Evolutionary conservation across 2,329 filamentous ascomycete species (phyloP), one percentile per base, ranked within the genome.

Genomic region (Aurifilum marmelostoma): DNA sequence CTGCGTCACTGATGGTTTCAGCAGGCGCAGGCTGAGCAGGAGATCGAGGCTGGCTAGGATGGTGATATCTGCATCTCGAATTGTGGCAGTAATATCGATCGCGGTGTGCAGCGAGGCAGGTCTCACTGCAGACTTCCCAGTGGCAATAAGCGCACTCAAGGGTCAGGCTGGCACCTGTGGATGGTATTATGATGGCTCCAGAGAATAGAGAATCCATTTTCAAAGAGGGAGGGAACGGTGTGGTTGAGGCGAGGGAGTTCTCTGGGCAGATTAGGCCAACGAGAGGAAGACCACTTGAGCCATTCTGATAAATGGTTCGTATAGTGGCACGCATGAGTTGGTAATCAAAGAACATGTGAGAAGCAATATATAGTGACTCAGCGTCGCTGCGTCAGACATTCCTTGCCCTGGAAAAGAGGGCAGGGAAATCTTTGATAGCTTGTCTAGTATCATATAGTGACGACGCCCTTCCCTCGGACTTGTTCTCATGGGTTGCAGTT

Each of bases 21-120:
- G 52, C 1, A 18, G 24, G 11, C 9, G 4, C 52, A 29, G 52
- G 52, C 52, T 18, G 12, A 32, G 14, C 5, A 18, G 32, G 34
- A 1, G 34, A 9, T 18, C 12, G 52, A 1, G 27, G n/a, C 6
- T 52, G 60, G 16, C 8, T 14, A 14, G 63, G 59, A 4, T 21
- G 12, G 41, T 67, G 65, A 34, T 63, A 67, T 14, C 29, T 8
- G 12, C 68, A 69, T 2, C 6, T 6, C 0, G 32, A n/a, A 52
- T 69, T 69, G 32, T 67, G 68, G 54, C 68, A 69, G 34, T 21
- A 9, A 34, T 67, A 69, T 14, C 21, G n/a, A 5, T 60, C 34
- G 0, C 65, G 27, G 34, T 69, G 65, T 4, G 2, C 27, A 1
- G 52, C 60, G 4, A 67, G 52, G 34, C 68, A 69, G 1, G 21